These are phyloP conservation scores for Cetraspora pellucida DNA, from an alignment of 192 early-diverging fungal species.

Conservation along the genomic window DNA sequence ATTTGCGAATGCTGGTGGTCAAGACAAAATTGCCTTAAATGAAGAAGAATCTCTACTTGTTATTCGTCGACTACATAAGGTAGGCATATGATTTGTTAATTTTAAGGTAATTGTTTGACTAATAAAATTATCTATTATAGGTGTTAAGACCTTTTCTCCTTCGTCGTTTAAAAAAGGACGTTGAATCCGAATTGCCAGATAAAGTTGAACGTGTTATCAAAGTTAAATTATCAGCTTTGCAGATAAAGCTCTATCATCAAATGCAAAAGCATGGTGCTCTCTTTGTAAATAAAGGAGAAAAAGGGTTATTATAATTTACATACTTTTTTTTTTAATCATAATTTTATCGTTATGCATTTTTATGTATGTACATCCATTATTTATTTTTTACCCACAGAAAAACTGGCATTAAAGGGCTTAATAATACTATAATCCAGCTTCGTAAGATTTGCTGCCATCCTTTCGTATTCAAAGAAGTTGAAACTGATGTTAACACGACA, in stretches of 20 bases:
- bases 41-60: slow-evolving; percentile 98
- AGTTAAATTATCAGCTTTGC: slow-evolving; percentile 87
- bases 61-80: slow-evolving; percentile 95
- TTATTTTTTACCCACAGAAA: slow-evolving; percentile 38
- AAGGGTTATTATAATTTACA: slow-evolving; percentile 51
- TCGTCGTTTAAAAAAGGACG: slow-evolving; percentile 96
- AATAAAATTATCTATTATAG: slow-evolving; percentile 8
- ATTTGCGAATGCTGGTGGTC: slow-evolving; percentile 78
- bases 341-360: not conserved
- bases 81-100: not conserved
- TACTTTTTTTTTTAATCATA: not conserved
- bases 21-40: slow-evolving; percentile 90
- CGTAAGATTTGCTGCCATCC: slow-evolving; percentile 99
- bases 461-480: slow-evolving; percentile 94
- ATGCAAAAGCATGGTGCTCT: slow-evolving; percentile 78
- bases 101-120: not conserved
- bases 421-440: slow-evolving; percentile 98
- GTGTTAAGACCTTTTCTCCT: slow-evolving; percentile 95
- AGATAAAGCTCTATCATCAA: slow-evolving; percentile 81
- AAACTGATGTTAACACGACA: slow-evolving; percentile 76
- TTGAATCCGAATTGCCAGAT: slow-evolving; percentile 95
- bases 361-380: no score
- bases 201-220: slow-evolving; percentile 95
- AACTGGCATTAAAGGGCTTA: slow-evolving; percentile 74
- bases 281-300: slow-evolving; percentile 64